Conservation (phyloP, 1,284 basidiomycete species). For the Boletus semigastroideus region DNA sequence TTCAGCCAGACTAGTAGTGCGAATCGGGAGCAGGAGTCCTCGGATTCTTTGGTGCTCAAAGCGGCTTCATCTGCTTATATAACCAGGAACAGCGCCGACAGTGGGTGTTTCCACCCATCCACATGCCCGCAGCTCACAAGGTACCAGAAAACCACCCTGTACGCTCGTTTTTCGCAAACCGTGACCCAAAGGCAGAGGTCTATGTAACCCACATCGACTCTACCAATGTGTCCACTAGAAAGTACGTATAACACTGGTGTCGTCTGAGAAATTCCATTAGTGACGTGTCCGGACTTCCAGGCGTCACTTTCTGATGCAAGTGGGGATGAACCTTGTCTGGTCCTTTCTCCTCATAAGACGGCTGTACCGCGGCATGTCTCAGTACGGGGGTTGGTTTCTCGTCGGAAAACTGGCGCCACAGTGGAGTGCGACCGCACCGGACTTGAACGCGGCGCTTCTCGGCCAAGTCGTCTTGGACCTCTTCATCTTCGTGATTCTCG, state of each 20-base stretch:
- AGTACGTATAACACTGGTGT: slow-evolving; percentile 16
- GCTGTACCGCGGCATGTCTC: slow-evolving; percentile 22
- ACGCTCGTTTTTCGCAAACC: slow-evolving; percentile 16
- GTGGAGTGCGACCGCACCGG: slow-evolving; percentile 16
- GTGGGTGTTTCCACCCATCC: slow-evolving; percentile 1
- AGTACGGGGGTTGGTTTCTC: slow-evolving; percentile 29
- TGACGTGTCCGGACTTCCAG: slow-evolving; percentile 17
- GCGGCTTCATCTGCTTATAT: slow-evolving; percentile 16
- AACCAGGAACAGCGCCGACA: slow-evolving; percentile 4
- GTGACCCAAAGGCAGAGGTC: slow-evolving; percentile 24
- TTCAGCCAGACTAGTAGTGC: too few relatives aligned
- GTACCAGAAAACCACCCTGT: slow-evolving; percentile 29
- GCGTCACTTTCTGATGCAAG: slow-evolving; percentile 26
- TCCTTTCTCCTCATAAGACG: slow-evolving; percentile 26
- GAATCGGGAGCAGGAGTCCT: too few relatives aligned
- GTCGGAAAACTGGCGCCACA: slow-evolving; percentile 22
- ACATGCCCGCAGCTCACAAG: slow-evolving; percentile 26
- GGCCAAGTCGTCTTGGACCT: slow-evolving; percentile 28
- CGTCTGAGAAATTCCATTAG: neutral
- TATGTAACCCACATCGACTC: slow-evolving; percentile 33
- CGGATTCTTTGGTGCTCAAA: too few relatives aligned
- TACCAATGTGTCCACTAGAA: slow-evolving; percentile 18
- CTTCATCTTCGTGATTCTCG: slow-evolving; percentile 26
- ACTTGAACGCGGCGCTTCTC: slow-evolving; percentile 17
- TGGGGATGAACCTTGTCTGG: slow-evolving; percentile 29